phyloP scores from a whole-genome alignment of 2,329 filamentous ascomycete genomes.

The Fusarium sp. region DNA sequence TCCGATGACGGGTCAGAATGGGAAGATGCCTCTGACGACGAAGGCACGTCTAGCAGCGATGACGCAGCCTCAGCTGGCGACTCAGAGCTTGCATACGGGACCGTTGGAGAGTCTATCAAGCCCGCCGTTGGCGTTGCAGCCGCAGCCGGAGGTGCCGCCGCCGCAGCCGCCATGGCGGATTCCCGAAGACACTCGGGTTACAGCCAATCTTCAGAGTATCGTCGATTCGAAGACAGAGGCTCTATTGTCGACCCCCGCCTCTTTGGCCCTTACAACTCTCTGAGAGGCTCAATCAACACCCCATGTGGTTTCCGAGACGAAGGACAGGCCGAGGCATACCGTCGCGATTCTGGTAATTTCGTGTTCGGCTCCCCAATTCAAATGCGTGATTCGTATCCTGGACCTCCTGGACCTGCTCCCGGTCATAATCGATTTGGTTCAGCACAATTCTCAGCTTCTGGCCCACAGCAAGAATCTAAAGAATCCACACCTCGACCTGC shows the following conservation, averaged over 20 bases:
- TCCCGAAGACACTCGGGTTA: slow-evolving; percentile 46
- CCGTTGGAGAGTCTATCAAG: slow-evolving; percentile 45
- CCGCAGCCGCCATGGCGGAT: slow-evolving; percentile 58
- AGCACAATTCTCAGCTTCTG: slow-evolving; percentile 63
- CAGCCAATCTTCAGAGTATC: slow-evolving; percentile 27
- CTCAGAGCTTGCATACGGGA: slow-evolving; percentile 58
- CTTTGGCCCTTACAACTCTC: slow-evolving; percentile 73
- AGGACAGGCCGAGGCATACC: slow-evolving; percentile 45
- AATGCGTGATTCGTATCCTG: slow-evolving; percentile 74
- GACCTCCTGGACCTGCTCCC: slow-evolving; percentile 69
- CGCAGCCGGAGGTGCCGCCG: slow-evolving; percentile 58
- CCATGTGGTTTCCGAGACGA: slow-evolving; percentile 67
- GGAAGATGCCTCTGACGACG: slow-evolving; percentile 68
- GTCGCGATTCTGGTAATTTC: slow-evolving; percentile 44
- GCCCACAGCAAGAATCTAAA: slow-evolving; percentile 50
- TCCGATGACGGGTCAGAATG: slow-evolving; percentile 66
- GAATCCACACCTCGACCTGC: slow-evolving; percentile 63
- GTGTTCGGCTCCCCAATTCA: slow-evolving; percentile 43
- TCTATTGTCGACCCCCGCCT: slow-evolving; percentile 69
- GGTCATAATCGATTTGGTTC: slow-evolving; percentile 75
- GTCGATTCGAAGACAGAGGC: slow-evolving; percentile 55
- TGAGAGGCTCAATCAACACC: slow-evolving; percentile 66
- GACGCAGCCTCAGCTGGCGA: slow-evolving; percentile 52
- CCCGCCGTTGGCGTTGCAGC: slow-evolving; percentile 43
- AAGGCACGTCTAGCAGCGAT: slow-evolving; percentile 56